Evolutionary conservation across 1,284 basidiomycete species (phyloP), one percentile per base, ranked within the genome.

Genomic region (Ganoderma leucocontextum): DNA sequence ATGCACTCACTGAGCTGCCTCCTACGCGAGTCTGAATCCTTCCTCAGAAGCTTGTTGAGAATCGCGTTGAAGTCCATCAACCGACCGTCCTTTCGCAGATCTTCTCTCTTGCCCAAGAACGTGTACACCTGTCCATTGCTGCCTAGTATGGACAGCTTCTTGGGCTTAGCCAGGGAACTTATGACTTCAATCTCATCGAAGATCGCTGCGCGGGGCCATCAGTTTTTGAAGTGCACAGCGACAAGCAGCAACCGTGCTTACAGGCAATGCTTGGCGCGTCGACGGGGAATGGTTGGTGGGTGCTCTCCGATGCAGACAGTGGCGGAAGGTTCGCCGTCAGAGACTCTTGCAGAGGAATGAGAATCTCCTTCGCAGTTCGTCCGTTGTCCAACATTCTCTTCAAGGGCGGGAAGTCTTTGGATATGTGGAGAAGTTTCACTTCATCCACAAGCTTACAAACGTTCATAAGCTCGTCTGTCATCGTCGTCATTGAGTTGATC

Each of bases 61-160:
- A 99, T 97, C 4, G 95, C 89, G 76, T 98, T 97, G 80, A 99
- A 95, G 79, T 99, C 98, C 97, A 99, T 99, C 68, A 99, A 81
- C 10, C 98, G 89, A 0, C 97, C 97, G 77, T 99, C 98, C 81
- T 99, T 99, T 58, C 98, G 89, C 58, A 99, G 84, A 80, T 99
- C 98, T 78, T 99, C 98, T 80, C 97, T 97, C 80, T 99, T 99
- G 73, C 95, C 96, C 17, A 99, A 85, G 85, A 99, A 99, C 76
- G 91, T 92, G 81, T 99, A 99, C 2, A 84, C 83, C 68, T 90
- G 88, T 3, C 96, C 96, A 76, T 99, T 90, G 67, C 90, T 92
- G 0, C 95, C 97, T 35, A 83, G 82, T 64, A 99, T 93, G 0
- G 92, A 92, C 68, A 99, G 89, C 81, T 98, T 99, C 74, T 96